Evolutionary conservation across 2,329 filamentous ascomycete genomes (phyloP).

Genomic region (Sarocladium oryzae): DNA sequence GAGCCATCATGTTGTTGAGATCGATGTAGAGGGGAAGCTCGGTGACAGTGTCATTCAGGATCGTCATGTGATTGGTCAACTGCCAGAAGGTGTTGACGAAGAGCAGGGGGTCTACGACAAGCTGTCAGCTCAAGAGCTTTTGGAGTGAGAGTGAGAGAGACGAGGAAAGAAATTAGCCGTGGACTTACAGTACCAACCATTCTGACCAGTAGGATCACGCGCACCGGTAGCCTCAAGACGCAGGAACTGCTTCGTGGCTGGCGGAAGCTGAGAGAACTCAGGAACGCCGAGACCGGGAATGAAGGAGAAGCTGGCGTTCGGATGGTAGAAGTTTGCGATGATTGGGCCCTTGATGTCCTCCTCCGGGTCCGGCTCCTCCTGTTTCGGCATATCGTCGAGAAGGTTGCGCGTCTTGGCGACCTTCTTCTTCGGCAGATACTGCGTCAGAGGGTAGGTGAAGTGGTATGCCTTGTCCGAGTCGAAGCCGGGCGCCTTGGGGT

Average conservation of each 20-base stretch:
- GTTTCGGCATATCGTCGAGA: slow-evolving; percentile 46
- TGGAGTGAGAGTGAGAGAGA: neutral
- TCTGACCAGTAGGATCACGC: slow-evolving; percentile 75
- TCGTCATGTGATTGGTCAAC: slow-evolving; percentile 80
- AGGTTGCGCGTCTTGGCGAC: slow-evolving; percentile 80
- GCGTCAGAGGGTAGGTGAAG: slow-evolving; percentile 78
- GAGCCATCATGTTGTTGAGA: slow-evolving; percentile 72
- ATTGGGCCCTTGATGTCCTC: slow-evolving; percentile 54
- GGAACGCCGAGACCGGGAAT: slow-evolving; percentile 72
- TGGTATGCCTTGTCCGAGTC: slow-evolving; percentile 72
- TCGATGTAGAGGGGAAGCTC: slow-evolving; percentile 77
- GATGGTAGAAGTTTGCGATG: slow-evolving; percentile 84
- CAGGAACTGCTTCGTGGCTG: slow-evolving; percentile 70
- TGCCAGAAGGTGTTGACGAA: slow-evolving; percentile 99
- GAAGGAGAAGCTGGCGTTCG: slow-evolving; percentile 85
- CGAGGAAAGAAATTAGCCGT: neutral
- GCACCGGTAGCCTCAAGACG: slow-evolving; percentile 74
- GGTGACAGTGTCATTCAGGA: slow-evolving; percentile 84
- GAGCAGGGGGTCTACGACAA: slow-evolving; percentile 61
- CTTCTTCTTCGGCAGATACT: slow-evolving; percentile 90
- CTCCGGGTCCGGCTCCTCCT: slow-evolving; percentile 41
- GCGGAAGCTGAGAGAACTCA: slow-evolving; percentile 60
- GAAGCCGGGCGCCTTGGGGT: slow-evolving; percentile 67
- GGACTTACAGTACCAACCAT: slow-evolving; percentile 75
- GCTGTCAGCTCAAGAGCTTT: neutral